A percentile compares a stretch with the other conserved stretches of the same genome.
phyloP scores from a whole-genome alignment of 2,329 filamentous ascomycete species.

The Stemphylium lycopersici region DNA sequence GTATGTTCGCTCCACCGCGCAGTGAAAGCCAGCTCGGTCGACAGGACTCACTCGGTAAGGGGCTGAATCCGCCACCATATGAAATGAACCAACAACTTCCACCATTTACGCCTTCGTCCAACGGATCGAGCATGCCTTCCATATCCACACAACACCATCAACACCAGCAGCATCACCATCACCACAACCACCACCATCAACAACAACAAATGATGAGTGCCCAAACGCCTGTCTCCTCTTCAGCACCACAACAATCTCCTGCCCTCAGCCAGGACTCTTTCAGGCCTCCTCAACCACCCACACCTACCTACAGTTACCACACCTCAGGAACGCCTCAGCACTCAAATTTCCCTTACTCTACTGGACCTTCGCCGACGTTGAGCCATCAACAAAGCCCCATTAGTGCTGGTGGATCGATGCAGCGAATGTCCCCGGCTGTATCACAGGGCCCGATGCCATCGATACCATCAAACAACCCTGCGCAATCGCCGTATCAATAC shows the following conservation, averaged over 20 bases:
- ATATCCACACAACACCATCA: conserved; percentile 52
- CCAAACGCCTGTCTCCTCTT: conserved; percentile 48
- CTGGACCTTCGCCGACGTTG: conserved; percentile 54
- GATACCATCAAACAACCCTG: conserved; percentile 55
- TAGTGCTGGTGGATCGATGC: conserved; percentile 53
- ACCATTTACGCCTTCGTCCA: conserved; percentile 64
- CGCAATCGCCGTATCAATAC: conserved; percentile 56
- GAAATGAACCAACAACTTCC: conserved; percentile 66
- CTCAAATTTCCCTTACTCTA: conserved; percentile 55
- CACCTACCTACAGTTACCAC: conserved; percentile 69
- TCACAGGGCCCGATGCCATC: conserved; percentile 52
- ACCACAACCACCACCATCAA: conserved; percentile 42
- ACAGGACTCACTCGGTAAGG: conserved; percentile 67
- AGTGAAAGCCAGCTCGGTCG: conserved; percentile 59
- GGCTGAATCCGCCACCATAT: conserved; percentile 70
- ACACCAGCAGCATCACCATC: conserved; percentile 44
- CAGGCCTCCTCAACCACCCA: conserved; percentile 63
- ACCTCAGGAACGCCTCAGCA: conserved; percentile 59
- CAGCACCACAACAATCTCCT: conserved; percentile 55
- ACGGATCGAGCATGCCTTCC: conserved; percentile 56
- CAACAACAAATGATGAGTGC: conserved; percentile 56
- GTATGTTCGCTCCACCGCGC: conserved; percentile 62
- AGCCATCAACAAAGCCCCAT: conserved; percentile 56
- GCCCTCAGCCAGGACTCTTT: conserved; percentile 66
- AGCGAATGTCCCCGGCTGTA: conserved; percentile 61